phyloP scores from a whole-genome alignment of 176 grass and related monocot species.

The bread wheat (Triticum aestivum) region IWGSC_CS_RefSeq_v2.1 NC_057807.1:274181980-274182479 shows the following conservation, averaged over 20 bases:
- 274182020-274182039: too few species aligned
- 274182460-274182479: constrained; percentile 8
- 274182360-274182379: neutral
- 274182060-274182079: too few species aligned
- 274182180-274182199: neutral
- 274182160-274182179: neutral
- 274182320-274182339: neutral
- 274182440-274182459: constrained; percentile 13
- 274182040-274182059: too few species aligned
- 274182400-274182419: constrained; percentile 5
- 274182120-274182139: constrained; percentile 6
- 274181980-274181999: too few species aligned
- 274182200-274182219: constrained; percentile 12
- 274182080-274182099: neutral
- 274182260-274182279: neutral
- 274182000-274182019: too few species aligned
- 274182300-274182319: neutral
- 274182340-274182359: constrained; percentile 14
- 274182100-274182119: neutral
- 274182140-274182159: neutral
- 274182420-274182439: constrained; percentile 22
- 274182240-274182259: neutral
- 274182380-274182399: neutral
- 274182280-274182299: constrained; percentile 13
- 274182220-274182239: neutral